Conservation (phyloP, 495 filamentous ascomycete genomes). For the Neurospora tetrasperma region DNA sequence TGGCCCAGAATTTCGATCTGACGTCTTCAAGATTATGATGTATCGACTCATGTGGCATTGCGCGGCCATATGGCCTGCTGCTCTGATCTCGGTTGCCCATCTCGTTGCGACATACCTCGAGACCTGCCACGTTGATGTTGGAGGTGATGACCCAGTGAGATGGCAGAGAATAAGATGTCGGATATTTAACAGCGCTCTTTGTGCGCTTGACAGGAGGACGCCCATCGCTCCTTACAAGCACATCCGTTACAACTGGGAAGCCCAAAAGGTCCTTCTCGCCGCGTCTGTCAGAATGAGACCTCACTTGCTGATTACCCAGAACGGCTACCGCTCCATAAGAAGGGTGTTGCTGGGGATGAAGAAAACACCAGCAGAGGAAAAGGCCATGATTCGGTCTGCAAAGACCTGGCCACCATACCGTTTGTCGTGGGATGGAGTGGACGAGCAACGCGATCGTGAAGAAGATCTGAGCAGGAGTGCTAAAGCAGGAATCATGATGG, state of each 20-base stretch:
- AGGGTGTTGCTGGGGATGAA: conserved; percentile 28
- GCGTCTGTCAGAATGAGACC: conserved; percentile 26
- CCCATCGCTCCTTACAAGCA: conserved; percentile 17
- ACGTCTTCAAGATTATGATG: conserved; percentile 24
- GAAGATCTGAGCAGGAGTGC: conserved; percentile 32
- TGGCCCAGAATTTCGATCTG: conserved; percentile 10
- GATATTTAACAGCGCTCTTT: conserved; percentile 28
- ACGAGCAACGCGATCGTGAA: conserved; percentile 29
- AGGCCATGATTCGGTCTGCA: conserved; percentile 24
- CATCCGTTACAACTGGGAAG: conserved; percentile 35
- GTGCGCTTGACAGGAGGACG: conserved; percentile 21
- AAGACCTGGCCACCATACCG: conserved; percentile 39
- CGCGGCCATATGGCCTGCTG: conserved; percentile 23
- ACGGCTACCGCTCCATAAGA: conserved; percentile 29
- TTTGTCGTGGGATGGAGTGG: conserved; percentile 32
- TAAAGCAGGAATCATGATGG: conserved; percentile 28
- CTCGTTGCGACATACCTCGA: conserved; percentile 26
- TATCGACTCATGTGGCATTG: conserved; percentile 24
- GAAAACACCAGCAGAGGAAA: conserved; percentile 28
- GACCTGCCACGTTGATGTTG: conserved; percentile 10
- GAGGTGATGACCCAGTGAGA: not conserved
- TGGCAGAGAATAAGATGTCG: conserved; percentile 15
- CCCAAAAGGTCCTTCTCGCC: conserved; percentile 30
- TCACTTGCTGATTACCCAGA: conserved; percentile 25
- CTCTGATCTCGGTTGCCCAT: conserved; percentile 23